Conservation (phyloP, 208 protist species). For the Trypanosoma theileri region DNA sequence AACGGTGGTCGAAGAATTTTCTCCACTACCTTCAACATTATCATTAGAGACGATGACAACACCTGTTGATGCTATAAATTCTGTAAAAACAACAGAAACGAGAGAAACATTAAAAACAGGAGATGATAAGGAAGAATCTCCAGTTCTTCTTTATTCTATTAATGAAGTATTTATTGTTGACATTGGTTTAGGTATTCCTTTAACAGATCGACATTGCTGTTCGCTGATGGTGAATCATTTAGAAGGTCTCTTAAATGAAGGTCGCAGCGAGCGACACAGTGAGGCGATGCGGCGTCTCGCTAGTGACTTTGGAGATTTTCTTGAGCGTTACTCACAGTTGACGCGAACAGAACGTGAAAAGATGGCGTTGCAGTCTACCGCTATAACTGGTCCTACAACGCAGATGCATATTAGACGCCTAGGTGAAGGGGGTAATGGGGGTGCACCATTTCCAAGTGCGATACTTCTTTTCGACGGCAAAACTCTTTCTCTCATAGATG, state of each 20-base stretch:
- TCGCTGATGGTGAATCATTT: slow-evolving; percentile 40
- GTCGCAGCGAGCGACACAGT: slow-evolving; percentile 59
- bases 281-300: slow-evolving; percentile 61
- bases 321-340: slow-evolving; percentile 70
- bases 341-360: slow-evolving; percentile 47
- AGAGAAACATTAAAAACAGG: background rate
- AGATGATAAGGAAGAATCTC: background rate
- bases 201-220: slow-evolving; percentile 56
- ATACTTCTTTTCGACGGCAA: slow-evolving; percentile 62
- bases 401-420: slow-evolving; percentile 69
- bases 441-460: slow-evolving; percentile 60
- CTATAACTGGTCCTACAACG: slow-evolving; percentile 48
- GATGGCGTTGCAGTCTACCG: slow-evolving; percentile 63
- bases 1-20: too few species aligned
- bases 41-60: too few species aligned
- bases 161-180: slow-evolving; percentile 39
- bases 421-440: slow-evolving; percentile 48
- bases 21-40: too few species aligned
- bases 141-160: slow-evolving; percentile 29
- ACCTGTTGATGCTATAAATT: too few species aligned
- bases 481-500: slow-evolving; percentile 48
- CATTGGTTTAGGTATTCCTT: slow-evolving; percentile 65
- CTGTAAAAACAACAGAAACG: too few species aligned
- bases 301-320: slow-evolving; percentile 61
- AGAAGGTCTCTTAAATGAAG: slow-evolving; percentile 41